phyloP scores from a whole-genome alignment of 2,329 filamentous ascomycete genomes.

The Colletotrichum phormii region DNA sequence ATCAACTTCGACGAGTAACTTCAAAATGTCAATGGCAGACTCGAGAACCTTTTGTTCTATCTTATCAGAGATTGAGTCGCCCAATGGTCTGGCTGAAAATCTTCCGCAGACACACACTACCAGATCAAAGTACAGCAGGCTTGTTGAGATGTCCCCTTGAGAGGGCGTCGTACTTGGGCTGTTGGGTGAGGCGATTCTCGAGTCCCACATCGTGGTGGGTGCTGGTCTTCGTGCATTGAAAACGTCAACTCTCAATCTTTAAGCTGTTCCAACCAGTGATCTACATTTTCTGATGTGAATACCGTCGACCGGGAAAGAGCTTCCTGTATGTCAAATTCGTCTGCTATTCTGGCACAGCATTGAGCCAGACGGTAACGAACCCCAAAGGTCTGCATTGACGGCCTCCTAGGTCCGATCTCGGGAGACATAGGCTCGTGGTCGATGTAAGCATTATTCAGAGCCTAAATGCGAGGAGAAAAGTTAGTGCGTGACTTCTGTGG shows the following conservation, averaged over 20 bases:
- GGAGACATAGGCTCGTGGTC: not conserved
- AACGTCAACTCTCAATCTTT: not conserved
- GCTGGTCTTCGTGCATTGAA: not conserved
- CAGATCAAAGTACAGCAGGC: not conserved
- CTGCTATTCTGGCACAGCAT: not conserved
- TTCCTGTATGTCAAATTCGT: not conserved
- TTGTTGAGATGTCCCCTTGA: not conserved
- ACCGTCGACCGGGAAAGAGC: not conserved
- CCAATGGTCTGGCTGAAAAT: not conserved
- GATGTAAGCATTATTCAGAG: not conserved
- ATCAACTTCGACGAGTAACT: not conserved
- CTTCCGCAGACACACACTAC: not conserved
- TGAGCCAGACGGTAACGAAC: not conserved
- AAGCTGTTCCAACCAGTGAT: not conserved
- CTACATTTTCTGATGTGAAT: not conserved
- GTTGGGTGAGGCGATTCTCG: not conserved
- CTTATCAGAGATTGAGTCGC: not conserved
- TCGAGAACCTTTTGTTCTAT: not conserved
- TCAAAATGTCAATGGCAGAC: not conserved
- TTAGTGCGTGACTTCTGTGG: not conserved
- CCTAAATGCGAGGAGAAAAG: not conserved
- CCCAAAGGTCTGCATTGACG: not conserved
- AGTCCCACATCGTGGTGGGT: not conserved
- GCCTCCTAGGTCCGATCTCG: not conserved
- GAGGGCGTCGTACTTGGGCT: not conserved